These are phyloP conservation scores for Jacaranda mimosifolia DNA, from an alignment of 257 asterid species.

Conservation along the genomic window DNA sequence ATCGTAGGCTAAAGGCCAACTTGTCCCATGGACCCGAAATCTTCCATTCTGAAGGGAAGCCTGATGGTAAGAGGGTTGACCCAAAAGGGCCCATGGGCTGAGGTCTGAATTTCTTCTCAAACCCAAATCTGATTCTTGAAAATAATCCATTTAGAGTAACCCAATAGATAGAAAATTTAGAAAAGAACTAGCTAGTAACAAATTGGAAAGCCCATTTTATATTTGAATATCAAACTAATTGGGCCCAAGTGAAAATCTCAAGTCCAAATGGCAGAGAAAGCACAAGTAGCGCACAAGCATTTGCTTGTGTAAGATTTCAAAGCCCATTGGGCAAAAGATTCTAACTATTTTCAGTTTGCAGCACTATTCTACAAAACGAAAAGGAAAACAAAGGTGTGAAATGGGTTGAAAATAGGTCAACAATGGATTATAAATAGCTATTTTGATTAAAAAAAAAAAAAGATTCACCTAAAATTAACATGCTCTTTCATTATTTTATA, in stretches of 20 bases:
- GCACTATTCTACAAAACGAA: too few species aligned
- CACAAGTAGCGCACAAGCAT: background rate
- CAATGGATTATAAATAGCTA: too few species aligned
- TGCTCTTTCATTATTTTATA: too few species aligned
- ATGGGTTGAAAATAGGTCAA: too few species aligned
- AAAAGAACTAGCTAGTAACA: background rate
- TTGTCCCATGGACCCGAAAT: background rate
- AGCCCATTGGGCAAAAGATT: too few species aligned
- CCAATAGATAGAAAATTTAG: background rate
- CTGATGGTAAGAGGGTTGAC: background rate
- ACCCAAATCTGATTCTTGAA: background rate
- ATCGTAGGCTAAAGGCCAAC: too few species aligned
- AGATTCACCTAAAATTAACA: too few species aligned
- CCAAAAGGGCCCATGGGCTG: conserved; percentile 1
- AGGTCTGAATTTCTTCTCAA: background rate
- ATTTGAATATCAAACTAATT: background rate
- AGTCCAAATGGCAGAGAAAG: background rate
- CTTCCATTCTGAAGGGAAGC: background rate
- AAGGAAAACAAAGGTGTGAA: too few species aligned
- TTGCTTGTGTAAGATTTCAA: background rate
- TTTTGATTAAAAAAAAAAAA: too few species aligned
- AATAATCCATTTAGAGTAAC: background rate
- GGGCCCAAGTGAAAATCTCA: background rate
- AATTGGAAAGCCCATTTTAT: background rate
- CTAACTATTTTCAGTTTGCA: too few species aligned